Conservation (phyloP, 305 asterid genomes). For the Galium porrigens region DNA sequence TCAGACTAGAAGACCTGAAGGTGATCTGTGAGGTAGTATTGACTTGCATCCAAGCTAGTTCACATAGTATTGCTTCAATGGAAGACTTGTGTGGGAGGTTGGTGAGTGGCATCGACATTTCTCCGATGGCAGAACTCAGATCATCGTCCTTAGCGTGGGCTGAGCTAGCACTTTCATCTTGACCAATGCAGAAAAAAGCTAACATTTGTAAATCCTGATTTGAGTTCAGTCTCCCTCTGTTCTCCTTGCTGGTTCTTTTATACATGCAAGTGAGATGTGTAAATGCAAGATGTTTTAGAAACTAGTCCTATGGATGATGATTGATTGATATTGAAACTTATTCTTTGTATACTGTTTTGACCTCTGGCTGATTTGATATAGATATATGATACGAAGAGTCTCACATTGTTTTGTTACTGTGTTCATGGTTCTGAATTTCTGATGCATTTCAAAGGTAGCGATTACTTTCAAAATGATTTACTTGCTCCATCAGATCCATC, state of each 20-base stretch:
- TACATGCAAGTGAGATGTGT: conserved; percentile 17
- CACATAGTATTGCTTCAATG: conserved; percentile 45
- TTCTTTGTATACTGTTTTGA: conserved; percentile 23
- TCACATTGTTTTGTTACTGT: neutral
- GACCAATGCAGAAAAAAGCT: conserved; percentile 17
- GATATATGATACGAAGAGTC: conserved; percentile 13
- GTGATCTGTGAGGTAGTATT: conserved; percentile 59
- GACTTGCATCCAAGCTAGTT: conserved; percentile 37
- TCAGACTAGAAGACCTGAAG: conserved; percentile 55
- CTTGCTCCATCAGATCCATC: no score
- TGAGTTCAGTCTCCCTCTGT: neutral
- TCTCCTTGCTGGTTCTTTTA: conserved; percentile 7
- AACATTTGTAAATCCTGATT: conserved; percentile 29
- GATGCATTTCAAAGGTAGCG: neutral
- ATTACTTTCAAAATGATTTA: neutral
- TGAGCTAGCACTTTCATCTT: conserved; percentile 65
- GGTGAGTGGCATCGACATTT: conserved; percentile 62
- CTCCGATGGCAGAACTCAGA: conserved; percentile 54
- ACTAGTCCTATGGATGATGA: conserved; percentile 11
- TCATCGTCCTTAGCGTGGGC: conserved; percentile 88
- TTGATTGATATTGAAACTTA: conserved; percentile 11
- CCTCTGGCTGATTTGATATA: conserved; percentile 13
- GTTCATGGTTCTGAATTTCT: no score
- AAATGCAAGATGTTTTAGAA: conserved; percentile 23
- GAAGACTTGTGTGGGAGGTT: conserved; percentile 43